Conservation (phyloP, 208 protist genomes). For the Trypanosoma cruzi region DNA sequence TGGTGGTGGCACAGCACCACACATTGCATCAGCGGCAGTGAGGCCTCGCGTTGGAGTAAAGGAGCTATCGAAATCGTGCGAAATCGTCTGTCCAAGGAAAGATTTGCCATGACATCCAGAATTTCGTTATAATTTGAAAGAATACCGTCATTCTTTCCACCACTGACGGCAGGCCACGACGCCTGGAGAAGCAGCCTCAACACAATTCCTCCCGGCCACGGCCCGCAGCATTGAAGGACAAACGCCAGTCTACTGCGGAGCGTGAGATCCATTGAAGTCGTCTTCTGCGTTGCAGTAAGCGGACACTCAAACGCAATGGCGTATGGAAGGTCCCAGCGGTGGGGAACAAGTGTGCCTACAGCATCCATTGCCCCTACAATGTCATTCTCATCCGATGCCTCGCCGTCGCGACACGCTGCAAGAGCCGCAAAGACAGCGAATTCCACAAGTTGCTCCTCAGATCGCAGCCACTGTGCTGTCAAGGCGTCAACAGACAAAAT, state of each 20-base stretch:
- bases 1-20: conserved; percentile 6
- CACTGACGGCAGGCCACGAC: not conserved
- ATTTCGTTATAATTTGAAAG: conserved; percentile 8
- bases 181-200: conserved; percentile 14
- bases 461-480: not conserved
- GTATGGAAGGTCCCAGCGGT: conserved; percentile 29
- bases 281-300: not conserved
- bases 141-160: not conserved
- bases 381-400: not conserved
- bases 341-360: conserved; percentile 12
- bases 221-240: conserved; percentile 28
- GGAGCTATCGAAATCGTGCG: not conserved
- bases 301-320: conserved; percentile 6
- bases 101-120: conserved; percentile 3
- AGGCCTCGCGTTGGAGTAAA: not conserved
- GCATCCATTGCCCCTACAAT: conserved; percentile 20
- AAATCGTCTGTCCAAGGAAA: not conserved
- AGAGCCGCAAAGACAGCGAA: conserved; percentile 14
- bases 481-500: not conserved
- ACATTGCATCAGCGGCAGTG: not conserved
- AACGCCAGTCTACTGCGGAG: conserved; percentile 17
- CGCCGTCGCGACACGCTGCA: not conserved
- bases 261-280: not conserved
- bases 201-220: conserved; percentile 31
- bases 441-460: conserved; percentile 12